Evolutionary conservation across 164 flowering plant genomes (phyloP).

Genomic region (Houttuynia cordata): DNA sequence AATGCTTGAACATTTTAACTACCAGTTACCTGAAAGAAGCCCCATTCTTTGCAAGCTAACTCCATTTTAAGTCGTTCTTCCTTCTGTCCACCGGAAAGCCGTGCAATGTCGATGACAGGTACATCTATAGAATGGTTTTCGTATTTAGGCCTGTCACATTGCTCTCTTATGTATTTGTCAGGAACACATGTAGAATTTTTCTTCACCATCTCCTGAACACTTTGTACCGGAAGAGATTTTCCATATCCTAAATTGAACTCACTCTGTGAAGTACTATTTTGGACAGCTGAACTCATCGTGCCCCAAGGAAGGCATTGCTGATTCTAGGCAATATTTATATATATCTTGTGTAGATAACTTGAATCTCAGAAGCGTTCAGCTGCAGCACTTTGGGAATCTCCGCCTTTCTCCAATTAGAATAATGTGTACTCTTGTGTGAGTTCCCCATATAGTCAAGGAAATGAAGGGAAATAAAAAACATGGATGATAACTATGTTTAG

Average conservation of each 20-base stretch:
- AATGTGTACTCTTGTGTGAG: too few relatives aligned
- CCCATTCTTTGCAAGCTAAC: slow-evolving; percentile 23
- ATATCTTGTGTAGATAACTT: too few relatives aligned
- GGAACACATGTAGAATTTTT: slow-evolving; percentile 10
- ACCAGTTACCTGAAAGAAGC: slow-evolving; percentile 16
- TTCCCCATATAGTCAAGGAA: too few relatives aligned
- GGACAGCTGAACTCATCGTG: neutral
- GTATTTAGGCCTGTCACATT: slow-evolving; percentile 5
- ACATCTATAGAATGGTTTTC: slow-evolving; percentile 4
- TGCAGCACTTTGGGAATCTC: too few relatives aligned
- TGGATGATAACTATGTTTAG: too few relatives aligned
- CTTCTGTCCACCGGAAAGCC: slow-evolving; percentile 6
- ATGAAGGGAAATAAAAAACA: too few relatives aligned
- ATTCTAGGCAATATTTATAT: too few relatives aligned
- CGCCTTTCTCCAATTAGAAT: too few relatives aligned
- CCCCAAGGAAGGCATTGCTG: too few relatives aligned
- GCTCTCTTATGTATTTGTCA: slow-evolving; percentile 11
- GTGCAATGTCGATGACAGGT: slow-evolving; percentile 19
- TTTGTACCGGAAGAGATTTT: slow-evolving; percentile 8
- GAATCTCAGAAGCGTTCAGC: too few relatives aligned
- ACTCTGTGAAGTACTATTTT: neutral
- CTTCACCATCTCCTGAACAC: slow-evolving; percentile 22
- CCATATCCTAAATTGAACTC: slow-evolving; percentile 8
- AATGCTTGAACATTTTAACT: too few relatives aligned
- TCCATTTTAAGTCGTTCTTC: slow-evolving; percentile 13